Percentiles rank a stretch among this genome's conserved stretches.
These are phyloP conservation scores for Jaltomata sinuosa DNA, from an alignment of 257 asterid species.

Conservation along the genomic window DNA sequence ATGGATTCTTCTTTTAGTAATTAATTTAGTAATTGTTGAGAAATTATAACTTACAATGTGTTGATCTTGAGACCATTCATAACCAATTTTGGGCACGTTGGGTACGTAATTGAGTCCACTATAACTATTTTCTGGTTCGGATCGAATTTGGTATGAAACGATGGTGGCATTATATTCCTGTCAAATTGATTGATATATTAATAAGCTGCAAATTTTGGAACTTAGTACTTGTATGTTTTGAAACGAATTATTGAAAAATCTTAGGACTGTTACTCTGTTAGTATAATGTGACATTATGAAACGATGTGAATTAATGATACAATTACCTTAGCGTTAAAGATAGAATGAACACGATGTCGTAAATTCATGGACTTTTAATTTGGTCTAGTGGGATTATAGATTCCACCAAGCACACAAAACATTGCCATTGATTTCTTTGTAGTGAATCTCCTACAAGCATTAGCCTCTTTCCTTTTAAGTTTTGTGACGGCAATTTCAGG, in stretches of 20 bases:
- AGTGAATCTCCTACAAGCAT: conserved; percentile 89
- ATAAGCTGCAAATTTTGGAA: no score
- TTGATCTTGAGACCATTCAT: no score
- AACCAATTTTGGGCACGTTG: conserved; percentile 73
- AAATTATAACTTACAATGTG: no score
- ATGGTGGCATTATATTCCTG: conserved; percentile 60
- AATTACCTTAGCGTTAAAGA: conserved; percentile 29
- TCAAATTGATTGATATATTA: no score
- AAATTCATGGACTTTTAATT: conserved; percentile 64
- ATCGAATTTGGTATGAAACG: conserved; percentile 35
- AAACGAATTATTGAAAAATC: no score
- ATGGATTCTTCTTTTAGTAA: no score
- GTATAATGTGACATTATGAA: no score
- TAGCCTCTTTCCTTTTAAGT: conserved; percentile 66
- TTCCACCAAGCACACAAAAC: conserved; percentile 74
- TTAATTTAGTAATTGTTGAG: no score
- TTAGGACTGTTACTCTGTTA: no score
- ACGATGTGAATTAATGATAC: no score
- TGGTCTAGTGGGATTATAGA: conserved; percentile 51
- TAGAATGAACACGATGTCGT: conserved; percentile 50
- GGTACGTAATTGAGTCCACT: conserved; percentile 74
- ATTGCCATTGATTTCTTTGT: conserved; percentile 89
- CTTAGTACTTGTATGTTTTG: no score
- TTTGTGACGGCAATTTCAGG: conserved; percentile 46
- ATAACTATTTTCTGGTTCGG: conserved; percentile 63